Base-by-base conservation (phyloP, 2,329 filamentous ascomycete genomes). In the Fusarium sp. region DNA sequence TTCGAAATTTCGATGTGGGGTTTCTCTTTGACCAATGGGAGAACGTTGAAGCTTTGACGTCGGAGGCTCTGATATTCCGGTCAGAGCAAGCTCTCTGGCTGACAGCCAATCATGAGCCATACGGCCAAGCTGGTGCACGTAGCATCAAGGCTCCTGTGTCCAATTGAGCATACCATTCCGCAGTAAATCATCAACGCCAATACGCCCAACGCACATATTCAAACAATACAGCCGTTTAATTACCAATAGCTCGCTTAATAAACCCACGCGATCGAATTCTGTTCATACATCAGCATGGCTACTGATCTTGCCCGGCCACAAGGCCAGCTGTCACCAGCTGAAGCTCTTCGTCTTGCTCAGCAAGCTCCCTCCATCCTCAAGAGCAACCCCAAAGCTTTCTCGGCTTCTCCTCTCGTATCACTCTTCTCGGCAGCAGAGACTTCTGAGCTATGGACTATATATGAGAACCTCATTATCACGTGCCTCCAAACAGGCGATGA, bases 401-500 rank as follows among this genome's bases (percentile, higher is more conserved):
- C 86, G 7, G 80, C 84, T n/a, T 88, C 87, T 32, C 82, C 86
- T 4, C 73, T 90, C 12, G 74, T 78, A 27, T 85, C 86, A 11
- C 78, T 90, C 5, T 84, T 89, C 73, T 82, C 86, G 2, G 80
- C 86, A 2, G 79, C 86, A 30, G 94, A 98, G 78, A 90, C 90
- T 0, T 85, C 92, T 57, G 93, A 97, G 71, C 86, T 93, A 76
- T 98, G 95, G 94, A 87, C 87, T 18, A 89, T 88, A 45, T 92
- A 96, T 80, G 95, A 98, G 82, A 96, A 97, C 77, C 86, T 98
- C 20, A 84, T 98, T 72, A 83, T 96, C 34, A 89, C 93, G 30
- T 96, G 93, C 75, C 87, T 99, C 40, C 91, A 93, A 53, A 94
- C 93, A 1, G 92, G 93, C 56, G 93, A 98, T 79, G 91, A 97